Percentiles rank a stretch among this genome's conserved stretches.
Evolutionary conservation across 257 asterid species (phyloP).

Genomic region (Thymus quinquecostatus): DNA sequence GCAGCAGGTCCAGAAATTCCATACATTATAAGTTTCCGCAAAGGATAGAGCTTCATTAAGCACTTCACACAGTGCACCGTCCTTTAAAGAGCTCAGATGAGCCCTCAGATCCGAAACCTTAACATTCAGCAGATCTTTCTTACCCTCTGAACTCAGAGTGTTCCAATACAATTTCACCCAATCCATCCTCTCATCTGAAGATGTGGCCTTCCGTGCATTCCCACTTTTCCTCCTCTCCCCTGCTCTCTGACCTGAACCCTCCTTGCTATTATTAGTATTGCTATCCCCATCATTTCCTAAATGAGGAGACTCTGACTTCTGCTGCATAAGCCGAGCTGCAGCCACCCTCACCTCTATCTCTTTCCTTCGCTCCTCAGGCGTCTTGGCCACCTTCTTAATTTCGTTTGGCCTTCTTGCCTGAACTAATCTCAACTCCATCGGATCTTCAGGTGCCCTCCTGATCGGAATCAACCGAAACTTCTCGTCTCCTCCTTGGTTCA

Average conservation of each 20-base stretch:
- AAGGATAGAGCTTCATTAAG: constrained; percentile 63
- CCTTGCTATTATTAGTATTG: constrained; percentile 44
- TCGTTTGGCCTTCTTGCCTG: constrained; percentile 73
- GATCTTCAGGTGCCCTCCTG: constrained; percentile 72
- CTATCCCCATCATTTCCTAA: constrained; percentile 51
- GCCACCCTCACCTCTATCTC: constrained; percentile 89
- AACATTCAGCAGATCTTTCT: constrained; percentile 55
- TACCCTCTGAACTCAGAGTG: constrained; percentile 57
- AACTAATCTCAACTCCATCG: constrained; percentile 69
- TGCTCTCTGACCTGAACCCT: constrained; percentile 56
- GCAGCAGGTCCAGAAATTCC: constrained; percentile 69
- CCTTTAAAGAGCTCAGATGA: constrained; percentile 60
- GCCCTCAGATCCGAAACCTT: constrained; percentile 56
- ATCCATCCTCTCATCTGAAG: constrained; percentile 73
- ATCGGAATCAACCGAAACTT: constrained; percentile 76
- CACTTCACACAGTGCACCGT: constrained; percentile 47
- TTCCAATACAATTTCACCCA: constrained; percentile 67
- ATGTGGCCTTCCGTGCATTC: constrained; percentile 51
- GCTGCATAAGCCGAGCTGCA: constrained; percentile 79
- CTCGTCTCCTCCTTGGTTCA: constrained; percentile 70
- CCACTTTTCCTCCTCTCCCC: constrained; percentile 69
- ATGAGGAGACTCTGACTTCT: constrained; percentile 55
- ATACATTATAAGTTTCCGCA: constrained; percentile 50
- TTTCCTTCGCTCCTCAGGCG: constrained; percentile 77
- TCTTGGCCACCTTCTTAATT: constrained; percentile 76